Conservation (phyloP, 345 rosid genomes). For the Cardamine occulta region DNA sequence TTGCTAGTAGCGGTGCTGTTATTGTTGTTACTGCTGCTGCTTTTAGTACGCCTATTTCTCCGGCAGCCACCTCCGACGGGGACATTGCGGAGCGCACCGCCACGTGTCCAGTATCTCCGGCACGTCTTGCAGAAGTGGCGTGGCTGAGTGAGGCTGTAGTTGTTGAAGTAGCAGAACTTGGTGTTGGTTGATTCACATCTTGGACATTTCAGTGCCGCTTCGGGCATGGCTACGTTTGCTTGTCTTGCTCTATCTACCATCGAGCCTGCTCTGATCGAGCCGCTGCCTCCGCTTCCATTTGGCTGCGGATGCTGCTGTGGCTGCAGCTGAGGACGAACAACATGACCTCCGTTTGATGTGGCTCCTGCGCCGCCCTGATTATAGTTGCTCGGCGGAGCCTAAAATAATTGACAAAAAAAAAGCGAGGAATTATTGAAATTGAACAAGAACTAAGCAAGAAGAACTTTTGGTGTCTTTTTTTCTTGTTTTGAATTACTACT, state of each 20-base stretch:
- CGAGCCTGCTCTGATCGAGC: conserved; percentile 83
- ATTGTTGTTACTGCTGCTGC: conserved; percentile 34
- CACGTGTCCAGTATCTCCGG: conserved; percentile 97
- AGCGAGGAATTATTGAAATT: conserved; percentile 53
- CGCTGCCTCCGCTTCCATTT: conserved; percentile 52
- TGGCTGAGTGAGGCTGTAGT: conserved; percentile 96
- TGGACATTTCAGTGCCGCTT: conserved; percentile 79
- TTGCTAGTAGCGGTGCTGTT: conserved; percentile 39
- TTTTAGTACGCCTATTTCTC: conserved; percentile 85
- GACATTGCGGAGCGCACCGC: conserved; percentile 85
- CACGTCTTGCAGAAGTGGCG: conserved; percentile 98
- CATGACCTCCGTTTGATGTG: conserved; percentile 49
- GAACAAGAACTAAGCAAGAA: conserved; percentile 50
- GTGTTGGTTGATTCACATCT: conserved; percentile 95
- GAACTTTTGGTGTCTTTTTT: conserved; percentile 46
- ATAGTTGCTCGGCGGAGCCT: conserved; percentile 44
- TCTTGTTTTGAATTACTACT: conserved; percentile 9
- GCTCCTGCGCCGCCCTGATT: conserved; percentile 47
- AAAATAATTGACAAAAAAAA: conserved; percentile 8
- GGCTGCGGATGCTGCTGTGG: conserved; percentile 55
- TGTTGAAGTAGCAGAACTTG: conserved; percentile 95
- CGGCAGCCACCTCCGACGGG: conserved; percentile 96
- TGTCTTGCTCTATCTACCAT: conserved; percentile 92
- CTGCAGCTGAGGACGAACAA: conserved; percentile 56
- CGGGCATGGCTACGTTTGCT: conserved; percentile 85